Evolutionary conservation across 768 basidiomycete species (phyloP).

Genomic region (Harrya chromipes): DNA sequence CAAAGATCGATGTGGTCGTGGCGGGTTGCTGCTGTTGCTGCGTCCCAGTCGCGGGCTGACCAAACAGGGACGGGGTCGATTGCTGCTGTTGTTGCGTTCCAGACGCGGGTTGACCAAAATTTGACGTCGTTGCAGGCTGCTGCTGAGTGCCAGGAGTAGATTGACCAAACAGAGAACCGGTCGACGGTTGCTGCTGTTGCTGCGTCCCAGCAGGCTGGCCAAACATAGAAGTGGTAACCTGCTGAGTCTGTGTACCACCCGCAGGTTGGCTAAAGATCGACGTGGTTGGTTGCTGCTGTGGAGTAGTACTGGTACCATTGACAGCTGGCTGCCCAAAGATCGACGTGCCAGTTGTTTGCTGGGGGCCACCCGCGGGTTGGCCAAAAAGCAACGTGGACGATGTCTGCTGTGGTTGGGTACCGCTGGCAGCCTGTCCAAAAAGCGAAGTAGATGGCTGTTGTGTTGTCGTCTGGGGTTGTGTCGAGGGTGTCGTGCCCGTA

Average conservation of each 20-base stretch:
- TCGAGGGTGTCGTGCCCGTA: conserved; percentile 10
- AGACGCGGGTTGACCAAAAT: conserved; percentile 15
- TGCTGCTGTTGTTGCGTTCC: conserved; percentile 32
- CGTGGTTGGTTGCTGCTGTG: conserved; percentile 22
- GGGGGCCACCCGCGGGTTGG: conserved; percentile 10
- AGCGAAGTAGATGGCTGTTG: conserved; percentile 21
- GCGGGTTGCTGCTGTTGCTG: conserved; percentile 34
- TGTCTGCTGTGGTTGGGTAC: conserved; percentile 10
- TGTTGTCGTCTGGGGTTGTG: conserved; percentile 20
- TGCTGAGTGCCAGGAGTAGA: conserved; percentile 17
- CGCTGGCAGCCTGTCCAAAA: conserved; percentile 13
- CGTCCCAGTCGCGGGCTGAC: conserved; percentile 25
- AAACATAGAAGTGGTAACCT: conserved; percentile 28
- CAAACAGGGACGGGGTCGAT: conserved; percentile 31
- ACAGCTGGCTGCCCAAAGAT: conserved; percentile 2
- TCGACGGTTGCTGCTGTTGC: neutral
- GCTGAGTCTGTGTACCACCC: conserved; percentile 19
- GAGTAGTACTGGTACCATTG: neutral
- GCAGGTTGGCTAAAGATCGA: conserved; percentile 37
- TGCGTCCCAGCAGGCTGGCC: conserved; percentile 3
- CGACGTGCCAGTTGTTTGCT: neutral
- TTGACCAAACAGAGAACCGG: neutral
- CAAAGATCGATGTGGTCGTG: conserved; percentile 20
- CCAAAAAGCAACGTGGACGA: conserved; percentile 6
- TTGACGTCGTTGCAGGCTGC: conserved; percentile 20